Percentiles rank a stretch among this genome's conserved stretches.
These are phyloP conservation scores for Termitomyces titanicus DNA, from an alignment of 768 basidiomycete genomes.

Conservation along the genomic window DNA sequence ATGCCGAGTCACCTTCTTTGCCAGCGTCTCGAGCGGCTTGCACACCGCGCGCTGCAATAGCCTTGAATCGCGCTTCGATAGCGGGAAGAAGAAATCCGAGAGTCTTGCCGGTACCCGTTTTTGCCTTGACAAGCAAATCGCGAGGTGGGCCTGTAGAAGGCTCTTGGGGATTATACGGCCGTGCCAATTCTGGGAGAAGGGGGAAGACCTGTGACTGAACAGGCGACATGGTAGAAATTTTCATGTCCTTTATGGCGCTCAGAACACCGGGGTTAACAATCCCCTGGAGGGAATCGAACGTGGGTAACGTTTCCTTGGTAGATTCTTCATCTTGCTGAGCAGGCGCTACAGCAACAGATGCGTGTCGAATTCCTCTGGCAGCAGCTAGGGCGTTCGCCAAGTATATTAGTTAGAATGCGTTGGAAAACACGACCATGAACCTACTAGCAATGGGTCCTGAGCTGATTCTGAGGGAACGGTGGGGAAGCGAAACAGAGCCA, in stretches of 20 bases:
- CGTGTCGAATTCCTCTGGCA: conserved; percentile 1
- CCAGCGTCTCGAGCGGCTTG: conserved; percentile 42
- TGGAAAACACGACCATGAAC: neutral
- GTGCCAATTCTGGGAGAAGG: conserved; percentile 66
- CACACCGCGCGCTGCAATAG: conserved; percentile 43
- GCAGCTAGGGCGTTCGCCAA: neutral
- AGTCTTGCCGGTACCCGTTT: conserved; percentile 89
- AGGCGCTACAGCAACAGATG: conserved; percentile 12
- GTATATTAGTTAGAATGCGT: neutral
- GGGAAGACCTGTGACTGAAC: conserved; percentile 81
- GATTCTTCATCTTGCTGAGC: neutral
- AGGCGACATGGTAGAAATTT: conserved; percentile 66
- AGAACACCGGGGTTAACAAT: conserved; percentile 39
- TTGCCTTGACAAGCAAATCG: conserved; percentile 84
- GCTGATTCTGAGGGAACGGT: conserved; percentile 18
- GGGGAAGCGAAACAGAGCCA: conserved; percentile 19
- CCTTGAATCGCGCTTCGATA: conserved; percentile 68
- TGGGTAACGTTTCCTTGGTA: conserved; percentile 18
- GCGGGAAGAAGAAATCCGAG: conserved; percentile 86
- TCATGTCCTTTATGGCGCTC: conserved; percentile 66
- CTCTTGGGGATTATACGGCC: conserved; percentile 41
- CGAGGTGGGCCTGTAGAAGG: conserved; percentile 29
- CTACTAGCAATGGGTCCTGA: conserved; percentile 14
- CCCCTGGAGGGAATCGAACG: conserved; percentile 35
- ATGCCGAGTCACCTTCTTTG: conserved; percentile 23